Conservation (phyloP, 805 yeast genomes). For the Saccharomycopsis selenospora region DNA sequence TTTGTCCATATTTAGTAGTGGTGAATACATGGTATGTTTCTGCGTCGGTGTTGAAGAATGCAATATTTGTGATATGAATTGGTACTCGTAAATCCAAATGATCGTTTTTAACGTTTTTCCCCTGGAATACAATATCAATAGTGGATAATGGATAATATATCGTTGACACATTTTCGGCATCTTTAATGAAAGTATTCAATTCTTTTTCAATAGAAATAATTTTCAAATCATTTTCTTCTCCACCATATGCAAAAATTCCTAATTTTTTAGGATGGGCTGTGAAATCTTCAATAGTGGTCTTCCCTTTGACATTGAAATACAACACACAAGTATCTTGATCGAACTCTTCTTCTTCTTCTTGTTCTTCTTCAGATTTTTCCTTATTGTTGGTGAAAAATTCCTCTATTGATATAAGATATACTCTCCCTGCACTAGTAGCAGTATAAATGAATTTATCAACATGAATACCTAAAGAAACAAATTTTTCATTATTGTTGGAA, state of each 20-base stretch:
- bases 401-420: constrained; percentile 9
- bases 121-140: constrained; percentile 45
- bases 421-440: constrained; percentile 12
- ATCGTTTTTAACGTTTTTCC: constrained; percentile 78
- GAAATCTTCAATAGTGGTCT: constrained; percentile 7
- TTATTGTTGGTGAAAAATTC: constrained; percentile 8
- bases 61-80: constrained; percentile 61
- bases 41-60: constrained; percentile 32
- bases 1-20: constrained; percentile 67
- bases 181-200: constrained; percentile 26
- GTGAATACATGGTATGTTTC: constrained; percentile 45
- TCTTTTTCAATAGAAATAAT: constrained; percentile 34
- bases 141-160: constrained; percentile 13
- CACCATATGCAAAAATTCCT: constrained; percentile 72
- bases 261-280: constrained; percentile 3
- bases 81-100: constrained; percentile 75
- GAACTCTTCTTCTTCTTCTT: constrained; percentile 6
- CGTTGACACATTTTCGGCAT: constrained; percentile 17
- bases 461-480: constrained; percentile 14
- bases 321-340: constrained; percentile 7
- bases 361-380: neutral
- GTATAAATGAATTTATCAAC: constrained; percentile 11
- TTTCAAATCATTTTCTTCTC: constrained; percentile 70
- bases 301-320: constrained; percentile 9
- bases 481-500: neutral